Percentiles rank a stretch among this genome's conserved stretches.
Evolutionary conservation across 441 rosid species (phyloP).

Genomic region (Aquilaria agallochum): DNA sequence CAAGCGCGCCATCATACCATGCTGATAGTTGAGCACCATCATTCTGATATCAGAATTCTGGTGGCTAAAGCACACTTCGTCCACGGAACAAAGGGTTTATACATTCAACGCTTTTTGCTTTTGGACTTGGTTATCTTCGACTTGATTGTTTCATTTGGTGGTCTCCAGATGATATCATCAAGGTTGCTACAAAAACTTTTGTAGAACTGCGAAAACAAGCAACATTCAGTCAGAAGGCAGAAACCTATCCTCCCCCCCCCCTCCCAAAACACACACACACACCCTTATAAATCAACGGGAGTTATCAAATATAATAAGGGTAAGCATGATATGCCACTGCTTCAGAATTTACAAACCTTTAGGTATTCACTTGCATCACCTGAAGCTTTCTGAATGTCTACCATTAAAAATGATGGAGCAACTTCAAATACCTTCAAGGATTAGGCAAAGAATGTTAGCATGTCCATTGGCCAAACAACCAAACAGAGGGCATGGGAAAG

Average conservation of each 20-base stretch:
- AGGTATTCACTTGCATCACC: conserved; percentile 84
- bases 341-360: conserved; percentile 40
- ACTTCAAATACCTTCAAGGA: conserved; percentile 75
- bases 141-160: conserved; percentile 55
- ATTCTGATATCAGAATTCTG: too few relatives aligned
- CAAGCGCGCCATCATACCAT: too few relatives aligned
- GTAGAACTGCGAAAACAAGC: conserved; percentile 62
- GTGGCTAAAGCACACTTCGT: too few relatives aligned
- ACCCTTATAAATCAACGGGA: too few relatives aligned
- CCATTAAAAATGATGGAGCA: conserved; percentile 85
- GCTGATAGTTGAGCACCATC: too few relatives aligned
- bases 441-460: neutral
- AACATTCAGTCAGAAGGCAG: neutral
- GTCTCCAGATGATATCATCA: conserved; percentile 92
- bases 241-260: neutral
- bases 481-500: neutral
- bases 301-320: too few relatives aligned
- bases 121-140: conserved; percentile 50
- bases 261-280: too few relatives aligned
- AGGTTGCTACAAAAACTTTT: conserved; percentile 76
- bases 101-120: conserved; percentile 55
- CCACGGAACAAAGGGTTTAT: too few relatives aligned
- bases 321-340: neutral
- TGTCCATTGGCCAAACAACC: neutral
- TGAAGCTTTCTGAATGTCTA: conserved; percentile 78